Percentiles rank a stretch among this genome's conserved stretches.
Conservation (phyloP, 495 filamentous ascomycete genomes). For the Pseudevernia furfuracea region DNA sequence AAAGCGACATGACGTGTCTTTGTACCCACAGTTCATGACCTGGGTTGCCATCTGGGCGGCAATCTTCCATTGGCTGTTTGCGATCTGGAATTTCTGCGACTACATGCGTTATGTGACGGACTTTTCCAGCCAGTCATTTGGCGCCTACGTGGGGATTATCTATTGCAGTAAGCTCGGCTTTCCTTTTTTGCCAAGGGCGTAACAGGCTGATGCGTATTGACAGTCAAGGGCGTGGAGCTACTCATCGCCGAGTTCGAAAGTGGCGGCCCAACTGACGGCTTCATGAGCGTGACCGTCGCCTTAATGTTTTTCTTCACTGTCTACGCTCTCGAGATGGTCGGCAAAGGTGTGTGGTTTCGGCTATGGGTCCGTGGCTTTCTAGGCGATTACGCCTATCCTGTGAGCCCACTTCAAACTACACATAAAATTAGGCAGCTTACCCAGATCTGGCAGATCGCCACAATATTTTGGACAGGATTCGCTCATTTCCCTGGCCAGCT, state of each 20-base stretch:
- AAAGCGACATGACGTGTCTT: conserved; percentile 28
- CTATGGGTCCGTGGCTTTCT: conserved; percentile 32
- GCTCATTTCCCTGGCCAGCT: conserved; percentile 18
- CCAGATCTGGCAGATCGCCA: conserved; percentile 23
- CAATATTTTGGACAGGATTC: conserved; percentile 31
- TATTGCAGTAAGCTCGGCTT: conserved; percentile 34
- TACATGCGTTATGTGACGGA: conserved; percentile 38
- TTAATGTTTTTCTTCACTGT: conserved; percentile 33
- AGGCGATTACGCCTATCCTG: conserved; percentile 36
- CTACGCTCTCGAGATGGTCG: conserved; percentile 32
- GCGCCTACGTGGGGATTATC: conserved; percentile 40
- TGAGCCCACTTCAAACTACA: conserved; percentile 4
- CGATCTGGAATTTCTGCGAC: conserved; percentile 37
- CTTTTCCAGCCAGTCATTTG: conserved; percentile 39
- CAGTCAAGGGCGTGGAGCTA: conserved; percentile 34
- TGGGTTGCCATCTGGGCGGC: conserved; percentile 41
- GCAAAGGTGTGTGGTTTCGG: conserved; percentile 30
- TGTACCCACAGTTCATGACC: conserved; percentile 34
- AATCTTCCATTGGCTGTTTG: conserved; percentile 38
- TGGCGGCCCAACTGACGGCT: conserved; percentile 28
- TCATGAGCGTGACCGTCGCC: conserved; percentile 32
- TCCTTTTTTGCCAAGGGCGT: too few relatives aligned
- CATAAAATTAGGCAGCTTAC: not conserved
- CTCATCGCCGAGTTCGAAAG: conserved; percentile 28
- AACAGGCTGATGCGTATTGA: not conserved